Evolutionary conservation across 768 basidiomycete genomes (phyloP).

Genomic region (Dendrothele bispora): DNA sequence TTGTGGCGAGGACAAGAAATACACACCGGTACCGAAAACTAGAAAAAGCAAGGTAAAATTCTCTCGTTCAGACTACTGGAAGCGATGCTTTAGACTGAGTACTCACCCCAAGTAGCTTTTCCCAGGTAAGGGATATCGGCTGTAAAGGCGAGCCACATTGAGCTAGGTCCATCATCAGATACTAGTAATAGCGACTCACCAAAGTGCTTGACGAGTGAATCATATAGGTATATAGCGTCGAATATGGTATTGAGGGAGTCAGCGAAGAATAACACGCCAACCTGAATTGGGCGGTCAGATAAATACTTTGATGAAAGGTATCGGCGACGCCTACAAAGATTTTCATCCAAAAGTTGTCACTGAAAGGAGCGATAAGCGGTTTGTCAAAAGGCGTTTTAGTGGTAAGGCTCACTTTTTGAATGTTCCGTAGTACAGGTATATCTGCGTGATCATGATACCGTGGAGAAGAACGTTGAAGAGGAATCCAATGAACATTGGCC

Average conservation of each 20-base stretch:
- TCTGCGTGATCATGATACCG: constrained; percentile 50
- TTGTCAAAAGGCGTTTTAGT: background rate
- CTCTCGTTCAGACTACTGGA: background rate
- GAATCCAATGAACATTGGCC: constrained; percentile 50
- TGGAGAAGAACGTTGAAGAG: constrained; percentile 46
- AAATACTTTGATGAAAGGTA: background rate
- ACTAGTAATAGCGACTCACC: constrained; percentile 26
- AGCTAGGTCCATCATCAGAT: background rate
- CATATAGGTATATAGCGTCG: constrained; percentile 44
- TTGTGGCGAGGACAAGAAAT: background rate
- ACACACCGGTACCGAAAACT: constrained; percentile 43
- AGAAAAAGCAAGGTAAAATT: too few species aligned
- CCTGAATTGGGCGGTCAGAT: constrained; percentile 32
- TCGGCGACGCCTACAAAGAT: constrained; percentile 32
- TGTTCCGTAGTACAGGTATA: constrained; percentile 45
- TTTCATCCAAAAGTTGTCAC: constrained; percentile 48
- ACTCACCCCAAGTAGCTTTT: constrained; percentile 28
- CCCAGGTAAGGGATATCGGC: constrained; percentile 25
- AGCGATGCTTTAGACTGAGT: background rate
- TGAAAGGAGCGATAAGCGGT: constrained; percentile 13
- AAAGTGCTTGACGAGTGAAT: constrained; percentile 45
- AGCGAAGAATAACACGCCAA: constrained; percentile 40
- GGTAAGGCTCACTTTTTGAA: constrained; percentile 33
- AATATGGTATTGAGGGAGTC: constrained; percentile 50
- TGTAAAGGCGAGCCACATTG: constrained; percentile 7